These are phyloP conservation scores for Stentor roeselii DNA, from an alignment of 73 alveolate genomes.

Conservation along the genomic window DNA sequence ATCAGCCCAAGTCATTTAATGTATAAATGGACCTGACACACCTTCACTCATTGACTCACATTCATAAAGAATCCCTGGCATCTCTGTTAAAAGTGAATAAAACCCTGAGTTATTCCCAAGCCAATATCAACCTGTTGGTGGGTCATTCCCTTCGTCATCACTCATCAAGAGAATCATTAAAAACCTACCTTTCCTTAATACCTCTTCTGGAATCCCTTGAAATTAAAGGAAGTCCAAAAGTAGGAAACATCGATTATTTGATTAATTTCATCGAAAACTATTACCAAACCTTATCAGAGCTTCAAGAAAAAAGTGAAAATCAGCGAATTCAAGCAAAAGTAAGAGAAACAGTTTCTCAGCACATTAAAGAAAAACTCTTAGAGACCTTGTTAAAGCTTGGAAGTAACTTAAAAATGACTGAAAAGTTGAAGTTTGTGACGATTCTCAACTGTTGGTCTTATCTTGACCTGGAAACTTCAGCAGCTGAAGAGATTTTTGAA, in stretches of 20 bases:
- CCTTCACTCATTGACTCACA: background rate
- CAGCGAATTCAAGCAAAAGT: background rate
- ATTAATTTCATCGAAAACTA: background rate
- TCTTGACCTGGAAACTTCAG: background rate
- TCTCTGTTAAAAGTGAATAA: background rate
- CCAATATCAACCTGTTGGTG: background rate
- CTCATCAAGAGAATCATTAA: background rate
- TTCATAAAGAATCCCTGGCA: background rate
- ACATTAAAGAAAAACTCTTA: background rate
- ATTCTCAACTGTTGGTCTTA: background rate
- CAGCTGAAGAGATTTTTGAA: background rate
- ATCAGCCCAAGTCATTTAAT: too few relatives aligned
- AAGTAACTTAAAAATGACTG: background rate
- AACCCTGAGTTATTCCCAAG: background rate
- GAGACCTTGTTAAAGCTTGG: background rate
- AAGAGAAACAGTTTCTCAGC: background rate
- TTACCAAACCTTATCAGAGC: background rate
- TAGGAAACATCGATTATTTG: background rate
- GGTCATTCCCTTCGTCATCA: background rate
- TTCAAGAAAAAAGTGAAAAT: background rate
- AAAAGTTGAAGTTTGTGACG: background rate
- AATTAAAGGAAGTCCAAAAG: background rate
- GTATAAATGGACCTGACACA: background rate
- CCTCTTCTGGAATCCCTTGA: slow-evolving; percentile 10
- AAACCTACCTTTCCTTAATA: background rate